Conservation (phyloP, 148 eudicot species). For the Chenopodium suecicum region DNA sequence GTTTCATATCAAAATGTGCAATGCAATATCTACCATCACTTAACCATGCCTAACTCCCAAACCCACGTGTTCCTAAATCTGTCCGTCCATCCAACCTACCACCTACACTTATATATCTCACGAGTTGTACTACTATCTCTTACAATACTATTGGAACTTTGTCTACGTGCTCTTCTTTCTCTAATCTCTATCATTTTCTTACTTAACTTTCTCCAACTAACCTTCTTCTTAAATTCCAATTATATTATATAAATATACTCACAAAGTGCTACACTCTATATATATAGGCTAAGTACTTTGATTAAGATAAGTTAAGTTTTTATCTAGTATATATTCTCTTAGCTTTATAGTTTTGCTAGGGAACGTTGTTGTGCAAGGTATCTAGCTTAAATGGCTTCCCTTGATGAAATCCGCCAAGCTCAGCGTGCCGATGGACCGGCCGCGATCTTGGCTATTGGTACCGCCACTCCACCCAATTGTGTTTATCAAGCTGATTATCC, state of each 20-base stretch:
- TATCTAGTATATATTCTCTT: background rate
- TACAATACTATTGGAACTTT: no score
- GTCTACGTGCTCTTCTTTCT: no score
- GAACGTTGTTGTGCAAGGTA: background rate
- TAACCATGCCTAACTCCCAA: background rate
- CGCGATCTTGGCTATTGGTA: conserved; percentile 24
- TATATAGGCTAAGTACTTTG: no score
- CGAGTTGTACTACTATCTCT: background rate
- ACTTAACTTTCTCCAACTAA: background rate
- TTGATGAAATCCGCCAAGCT: conserved; percentile 29
- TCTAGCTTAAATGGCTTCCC: background rate
- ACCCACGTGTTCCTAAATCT: conserved; percentile 23
- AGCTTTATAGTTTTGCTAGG: background rate
- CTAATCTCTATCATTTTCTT: background rate
- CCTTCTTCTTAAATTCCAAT: background rate
- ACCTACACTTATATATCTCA: conserved; percentile 11
- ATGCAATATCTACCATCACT: background rate
- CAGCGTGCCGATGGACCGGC: conserved; percentile 35
- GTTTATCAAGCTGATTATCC: conserved; percentile 30
- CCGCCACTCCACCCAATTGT: conserved; percentile 27
- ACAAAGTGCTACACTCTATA: background rate
- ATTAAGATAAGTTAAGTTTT: background rate
- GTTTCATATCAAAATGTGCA: background rate
- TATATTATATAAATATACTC: no score
- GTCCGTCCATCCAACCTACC: conserved; percentile 30